A percentile compares a stretch with the other conserved stretches of the same genome.
phyloP scores from a whole-genome alignment of 345 rosid species.

The Citropsis articulata region DNA sequence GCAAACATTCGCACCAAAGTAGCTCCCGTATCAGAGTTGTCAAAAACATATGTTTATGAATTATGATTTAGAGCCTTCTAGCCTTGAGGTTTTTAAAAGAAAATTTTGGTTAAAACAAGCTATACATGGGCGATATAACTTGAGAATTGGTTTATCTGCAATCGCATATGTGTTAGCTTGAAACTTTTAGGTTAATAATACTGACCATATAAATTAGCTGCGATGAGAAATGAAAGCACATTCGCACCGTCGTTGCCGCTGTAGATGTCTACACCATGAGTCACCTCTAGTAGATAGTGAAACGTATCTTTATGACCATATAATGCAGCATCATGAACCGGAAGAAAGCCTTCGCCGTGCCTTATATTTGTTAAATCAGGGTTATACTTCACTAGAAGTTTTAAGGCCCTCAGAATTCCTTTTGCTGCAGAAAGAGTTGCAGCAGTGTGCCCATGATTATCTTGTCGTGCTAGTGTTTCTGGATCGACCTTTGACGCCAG shows the following conservation, averaged over 20 bases:
- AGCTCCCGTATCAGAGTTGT: no score
- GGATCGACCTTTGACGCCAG: not conserved
- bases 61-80: no score
- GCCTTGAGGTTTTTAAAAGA: no score
- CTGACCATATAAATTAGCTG: not conserved
- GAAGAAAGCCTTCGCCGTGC: accelerated
- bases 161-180: no score
- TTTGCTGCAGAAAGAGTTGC: no score
- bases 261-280: not conserved
- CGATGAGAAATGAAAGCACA: not conserved
- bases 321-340: not conserved
- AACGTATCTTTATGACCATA: not conserved
- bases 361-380: not conserved
- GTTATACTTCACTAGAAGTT: not conserved
- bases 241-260: accelerated
- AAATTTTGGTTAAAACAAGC: no score
- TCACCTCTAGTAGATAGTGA: not conserved
- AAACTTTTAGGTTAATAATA: not conserved
- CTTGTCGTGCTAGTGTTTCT: not conserved
- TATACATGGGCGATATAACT: no score
- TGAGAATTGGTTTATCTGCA: no score
- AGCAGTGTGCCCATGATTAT: accelerated
- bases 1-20: no score
- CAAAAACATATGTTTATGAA: no score
- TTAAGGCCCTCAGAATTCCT: not conserved